These are phyloP conservation scores for Austroboletus niveus DNA, from an alignment of 1,284 basidiomycete genomes.

Conservation along the genomic window DNA sequence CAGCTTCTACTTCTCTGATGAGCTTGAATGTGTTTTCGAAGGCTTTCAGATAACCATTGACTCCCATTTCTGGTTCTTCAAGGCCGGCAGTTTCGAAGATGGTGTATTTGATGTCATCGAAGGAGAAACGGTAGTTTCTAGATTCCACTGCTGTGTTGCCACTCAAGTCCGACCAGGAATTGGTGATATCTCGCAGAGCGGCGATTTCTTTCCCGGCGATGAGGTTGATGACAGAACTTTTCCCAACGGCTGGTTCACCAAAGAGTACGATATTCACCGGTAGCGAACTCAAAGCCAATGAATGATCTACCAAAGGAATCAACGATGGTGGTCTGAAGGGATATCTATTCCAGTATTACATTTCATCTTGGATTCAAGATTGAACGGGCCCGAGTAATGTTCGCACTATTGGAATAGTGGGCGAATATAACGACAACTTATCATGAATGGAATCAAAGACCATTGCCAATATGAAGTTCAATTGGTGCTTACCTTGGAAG, in stretches of 20 bases:
- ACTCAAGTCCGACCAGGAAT: conserved; percentile 29
- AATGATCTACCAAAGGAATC: background rate
- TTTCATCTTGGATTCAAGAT: too few species aligned
- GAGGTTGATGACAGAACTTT: conserved; percentile 35
- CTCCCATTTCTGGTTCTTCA: conserved; percentile 34
- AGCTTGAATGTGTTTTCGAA: conserved; percentile 36
- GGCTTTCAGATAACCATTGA: conserved; percentile 30
- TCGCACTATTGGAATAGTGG: too few species aligned
- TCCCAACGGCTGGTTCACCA: conserved; percentile 33
- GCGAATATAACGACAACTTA: too few species aligned
- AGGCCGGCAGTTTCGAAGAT: conserved; percentile 45
- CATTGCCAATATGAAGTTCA: too few species aligned
- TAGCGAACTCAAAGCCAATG: background rate
- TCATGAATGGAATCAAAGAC: too few species aligned
- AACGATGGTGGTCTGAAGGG: too few species aligned
- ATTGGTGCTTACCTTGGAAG: too few species aligned
- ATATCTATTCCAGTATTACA: too few species aligned
- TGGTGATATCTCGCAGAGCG: background rate
- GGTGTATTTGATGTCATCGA: conserved; percentile 18
- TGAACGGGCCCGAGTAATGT: too few species aligned
- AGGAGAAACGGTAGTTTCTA: conserved; percentile 20
- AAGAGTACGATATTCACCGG: conserved; percentile 31
- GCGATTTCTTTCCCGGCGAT: conserved; percentile 26
- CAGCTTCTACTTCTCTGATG: conserved; percentile 28
- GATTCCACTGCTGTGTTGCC: conserved; percentile 26